Percentiles rank a stretch among this genome's conserved stretches.
phyloP scores from a whole-genome alignment of 768 basidiomycete species.

The Dacryopinax spathularia region DNA sequence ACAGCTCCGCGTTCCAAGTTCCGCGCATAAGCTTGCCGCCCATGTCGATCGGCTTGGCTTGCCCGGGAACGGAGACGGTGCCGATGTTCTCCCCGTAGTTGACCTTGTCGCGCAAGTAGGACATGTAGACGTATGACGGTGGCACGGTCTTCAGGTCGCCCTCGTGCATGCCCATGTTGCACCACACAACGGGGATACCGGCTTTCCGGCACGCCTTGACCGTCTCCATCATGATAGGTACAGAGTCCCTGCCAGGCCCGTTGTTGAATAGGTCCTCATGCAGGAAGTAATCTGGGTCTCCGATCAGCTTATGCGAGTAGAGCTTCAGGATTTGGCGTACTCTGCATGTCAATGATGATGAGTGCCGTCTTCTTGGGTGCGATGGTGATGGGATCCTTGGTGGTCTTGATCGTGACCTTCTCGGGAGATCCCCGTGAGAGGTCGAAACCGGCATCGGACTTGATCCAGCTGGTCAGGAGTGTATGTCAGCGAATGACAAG shows the following conservation, averaged over 20 bases:
- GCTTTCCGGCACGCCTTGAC: constrained; percentile 36
- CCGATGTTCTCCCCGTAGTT: constrained; percentile 23
- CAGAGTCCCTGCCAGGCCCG: constrained; percentile 42
- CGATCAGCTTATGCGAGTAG: neutral
- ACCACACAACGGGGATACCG: constrained; percentile 49
- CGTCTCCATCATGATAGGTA: constrained; percentile 38
- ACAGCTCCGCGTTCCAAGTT: constrained; percentile 43
- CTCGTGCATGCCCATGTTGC: constrained; percentile 58
- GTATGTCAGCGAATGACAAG: neutral
- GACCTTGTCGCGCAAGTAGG: constrained; percentile 40
- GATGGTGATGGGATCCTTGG: constrained; percentile 17
- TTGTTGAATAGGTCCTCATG: constrained; percentile 46
- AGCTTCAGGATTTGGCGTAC: constrained; percentile 24
- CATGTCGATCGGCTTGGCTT: constrained; percentile 38
- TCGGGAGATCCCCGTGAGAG: neutral
- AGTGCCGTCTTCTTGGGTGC: constrained; percentile 38
- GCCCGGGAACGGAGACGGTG: constrained; percentile 26
- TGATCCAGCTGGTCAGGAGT: neutral
- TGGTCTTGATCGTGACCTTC: neutral
- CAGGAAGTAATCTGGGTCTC: constrained; percentile 35
- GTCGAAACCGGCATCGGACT: neutral
- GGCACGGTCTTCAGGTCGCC: constrained; percentile 48
- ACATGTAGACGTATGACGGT: constrained; percentile 29
- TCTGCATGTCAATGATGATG: constrained; percentile 63
- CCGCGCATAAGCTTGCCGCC: constrained; percentile 48